Evolutionary conservation across 169 alveolate genomes (phyloP), one percentile per base, ranked within the genome.

Genomic region (Eimeria sp.): DNA sequence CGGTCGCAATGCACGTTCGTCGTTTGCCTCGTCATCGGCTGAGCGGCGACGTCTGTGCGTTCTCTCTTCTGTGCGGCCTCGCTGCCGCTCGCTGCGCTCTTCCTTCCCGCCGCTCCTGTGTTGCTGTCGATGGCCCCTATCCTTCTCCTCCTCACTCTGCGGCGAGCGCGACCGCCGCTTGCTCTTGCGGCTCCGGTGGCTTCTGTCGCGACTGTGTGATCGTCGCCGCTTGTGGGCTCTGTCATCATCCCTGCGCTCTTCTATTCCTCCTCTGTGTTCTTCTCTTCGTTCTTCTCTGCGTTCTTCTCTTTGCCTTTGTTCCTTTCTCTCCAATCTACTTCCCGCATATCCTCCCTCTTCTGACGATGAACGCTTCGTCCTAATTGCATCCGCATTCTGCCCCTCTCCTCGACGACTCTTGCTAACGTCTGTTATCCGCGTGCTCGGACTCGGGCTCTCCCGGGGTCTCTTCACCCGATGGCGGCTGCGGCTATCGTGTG

Each of bases 171-270:
- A 74, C 58, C 85, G 85, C 30, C 85, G 85, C 16, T 43, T 37
- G 60, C 85, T 74, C 85, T 74, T 74, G 80, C 60, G 66, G 64
- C 87, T 77, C 83, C 83, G 9, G 52, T 30, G 54, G 64, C 54
- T 9, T 46, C 87, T 77, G 37, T 77, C 87, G 27, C 87, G 74
- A 64, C 64, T 37, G 90, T 56, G 72, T 33, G 90, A 83, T 10
- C 54, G 90, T 43, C 71, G 33, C 49, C 72, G 82, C 43, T 54
- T 85, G 49, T 54, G 76, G 43, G 62, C 20, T 23, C 43, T 71
- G 16, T 33, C 80, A 6, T 85, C 80, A 58, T 8, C 74, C 87
- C 87, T 23, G 46, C 49, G 66, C 14, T 27, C 71, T 27, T 62
- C 33, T 13, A 16, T 62, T 62, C 49, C 49, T 43, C 4, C 20